Evolutionary conservation across 257 asterid genomes (phyloP), one percentile per base, ranked within the genome.

Genomic region (Nicotiana tabacum): DNA sequence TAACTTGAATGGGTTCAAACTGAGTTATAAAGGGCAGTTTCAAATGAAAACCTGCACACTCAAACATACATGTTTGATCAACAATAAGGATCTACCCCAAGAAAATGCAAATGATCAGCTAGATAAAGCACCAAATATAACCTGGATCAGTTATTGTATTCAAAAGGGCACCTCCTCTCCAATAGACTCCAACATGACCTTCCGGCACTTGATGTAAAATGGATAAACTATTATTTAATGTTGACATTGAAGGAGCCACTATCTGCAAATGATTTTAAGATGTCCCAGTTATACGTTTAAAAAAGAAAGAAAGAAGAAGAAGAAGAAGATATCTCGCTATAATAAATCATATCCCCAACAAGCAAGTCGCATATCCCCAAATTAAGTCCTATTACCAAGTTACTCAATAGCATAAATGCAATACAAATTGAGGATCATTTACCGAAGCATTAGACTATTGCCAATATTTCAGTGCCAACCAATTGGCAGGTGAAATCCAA

Each of bases 81-180:
- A 78, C 83, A 69, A 84, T n/a, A 70, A 65, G 70, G 39, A 74
- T 81, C 43, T 9, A 66, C 17, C 70, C 33, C 24, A 27, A 6
- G 15, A 57, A 24, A 24, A 61, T 67, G 74, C 16, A 61, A 62
- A 66, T 16, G 33, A 80, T 12, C 37, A 35, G 70, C 65, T 12
- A 85, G 62, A 5, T 33, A 8, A 78, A 66, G 67, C 57, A 82
- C 60, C 67, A 64, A 35, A 68, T 62, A 13, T 64, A 81, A 96
- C 99, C 99, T 88, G 99, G 99, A 84, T 84, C 84, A 11, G 97
- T 93, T 79, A 92, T 90, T n/a, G 89, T 88, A 5, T 91, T 86
- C 84, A 93, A 89, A 90, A 96, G 98, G 81, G 99, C 99, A 55
- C 99, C 99, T 81, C 99, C 99, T 86, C 95, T 92, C 99, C 99